A percentile compares a stretch with the other conserved stretches of the same genome.
phyloP scores from a whole-genome alignment of 306 rosid genomes.

The Quercus glauca region DNA sequence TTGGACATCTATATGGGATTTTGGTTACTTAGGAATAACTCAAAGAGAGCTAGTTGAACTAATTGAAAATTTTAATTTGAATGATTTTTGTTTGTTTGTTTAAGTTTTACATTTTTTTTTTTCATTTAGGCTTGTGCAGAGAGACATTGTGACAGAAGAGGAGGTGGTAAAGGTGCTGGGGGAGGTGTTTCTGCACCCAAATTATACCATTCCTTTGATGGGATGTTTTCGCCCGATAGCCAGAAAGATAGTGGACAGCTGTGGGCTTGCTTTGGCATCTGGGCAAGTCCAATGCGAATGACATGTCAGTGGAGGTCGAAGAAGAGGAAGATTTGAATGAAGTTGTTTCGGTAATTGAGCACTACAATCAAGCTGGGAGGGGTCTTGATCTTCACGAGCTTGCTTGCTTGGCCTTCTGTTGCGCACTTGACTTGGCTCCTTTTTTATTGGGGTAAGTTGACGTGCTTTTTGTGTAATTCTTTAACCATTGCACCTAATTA shows the following conservation, averaged over 20 bases:
- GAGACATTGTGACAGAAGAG: conserved; percentile 47
- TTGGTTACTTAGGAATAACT: no score
- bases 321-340: conserved; percentile 34
- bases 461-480: not conserved
- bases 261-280: conserved; percentile 55
- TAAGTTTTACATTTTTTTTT: not conserved
- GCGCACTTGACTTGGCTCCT: conserved; percentile 67
- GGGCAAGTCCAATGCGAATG: conserved; percentile 47
- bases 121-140: conserved; percentile 36
- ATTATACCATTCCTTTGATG: conserved; percentile 58
- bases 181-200: conserved; percentile 65
- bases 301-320: conserved; percentile 17
- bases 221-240: conserved; percentile 75
- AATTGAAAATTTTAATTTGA: not conserved
- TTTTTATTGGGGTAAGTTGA: conserved; percentile 60
- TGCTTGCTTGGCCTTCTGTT: conserved; percentile 78
- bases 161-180: conserved; percentile 53
- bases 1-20: no score
- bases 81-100: not conserved
- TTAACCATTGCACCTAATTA: not conserved
- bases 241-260: conserved; percentile 47
- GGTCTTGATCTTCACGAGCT: conserved; percentile 87
- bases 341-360: conserved; percentile 45
- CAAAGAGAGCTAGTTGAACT: not conserved
- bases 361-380: conserved; percentile 43